Conservation (phyloP, 176 grass and related monocot genomes). For the Oryza brachyantha region DNA sequence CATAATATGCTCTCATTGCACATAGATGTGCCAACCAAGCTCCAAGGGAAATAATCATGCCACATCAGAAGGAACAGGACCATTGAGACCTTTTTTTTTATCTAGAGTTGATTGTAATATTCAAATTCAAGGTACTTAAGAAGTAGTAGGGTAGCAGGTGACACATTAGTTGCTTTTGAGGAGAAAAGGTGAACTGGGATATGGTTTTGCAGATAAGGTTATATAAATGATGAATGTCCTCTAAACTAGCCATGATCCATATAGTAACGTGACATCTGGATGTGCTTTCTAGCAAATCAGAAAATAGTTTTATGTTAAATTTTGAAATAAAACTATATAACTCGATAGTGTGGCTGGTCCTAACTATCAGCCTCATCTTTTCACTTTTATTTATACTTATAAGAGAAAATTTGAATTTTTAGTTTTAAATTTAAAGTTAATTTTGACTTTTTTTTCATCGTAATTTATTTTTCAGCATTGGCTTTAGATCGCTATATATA, state of each 20-base stretch:
- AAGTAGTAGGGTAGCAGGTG: not conserved
- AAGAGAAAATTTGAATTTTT: too few species aligned
- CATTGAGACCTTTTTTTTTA: not conserved
- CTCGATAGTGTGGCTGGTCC: not conserved
- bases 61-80: constrained; percentile 28
- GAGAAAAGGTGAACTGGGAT: constrained; percentile 1
- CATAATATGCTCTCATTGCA: constrained; percentile 42
- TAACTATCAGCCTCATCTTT: too few species aligned
- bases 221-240: not conserved
- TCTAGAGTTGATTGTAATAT: not conserved
- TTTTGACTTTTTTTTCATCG: too few species aligned
- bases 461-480: too few species aligned
- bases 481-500: too few species aligned
- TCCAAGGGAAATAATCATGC: constrained; percentile 32
- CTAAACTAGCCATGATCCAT: not conserved
- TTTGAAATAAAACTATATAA: not conserved
- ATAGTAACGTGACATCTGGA: not conserved
- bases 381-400: too few species aligned
- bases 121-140: constrained; percentile 23
- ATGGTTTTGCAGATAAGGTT: constrained; percentile 14
- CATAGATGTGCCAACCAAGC: constrained; percentile 29
- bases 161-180: constrained; percentile 14
- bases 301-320: not conserved
- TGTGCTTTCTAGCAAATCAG: not conserved
- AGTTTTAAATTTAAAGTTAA: too few species aligned